Evolutionary conservation across 2,329 filamentous ascomycete genomes (phyloP).

Genomic region (Onygena corvina): DNA sequence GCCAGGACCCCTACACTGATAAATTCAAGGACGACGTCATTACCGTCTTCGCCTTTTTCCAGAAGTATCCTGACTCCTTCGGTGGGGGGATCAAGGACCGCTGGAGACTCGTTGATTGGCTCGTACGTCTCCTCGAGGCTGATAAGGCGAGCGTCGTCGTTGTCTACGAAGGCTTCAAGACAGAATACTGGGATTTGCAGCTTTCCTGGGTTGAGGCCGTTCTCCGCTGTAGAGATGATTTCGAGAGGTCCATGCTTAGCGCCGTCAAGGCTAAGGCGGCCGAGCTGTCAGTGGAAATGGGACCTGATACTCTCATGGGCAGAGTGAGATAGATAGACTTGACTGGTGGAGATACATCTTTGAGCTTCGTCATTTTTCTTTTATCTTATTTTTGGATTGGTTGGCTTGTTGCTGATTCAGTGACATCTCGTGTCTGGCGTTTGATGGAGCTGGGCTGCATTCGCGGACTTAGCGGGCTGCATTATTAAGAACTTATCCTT

Average conservation of each 20-base stretch:
- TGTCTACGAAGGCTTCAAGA: conserved; percentile 74
- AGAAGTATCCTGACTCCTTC: conserved; percentile 55
- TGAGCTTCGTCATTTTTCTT: not conserved
- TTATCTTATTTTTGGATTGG: not conserved
- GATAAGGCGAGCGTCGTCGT: conserved; percentile 62
- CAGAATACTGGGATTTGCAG: conserved; percentile 82
- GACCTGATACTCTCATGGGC: conserved; percentile 85
- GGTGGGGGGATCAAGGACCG: conserved; percentile 71
- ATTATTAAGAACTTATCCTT: conserved; percentile 1
- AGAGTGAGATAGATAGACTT: conserved; percentile 53
- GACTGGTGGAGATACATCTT: not conserved
- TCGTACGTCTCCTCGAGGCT: conserved; percentile 63
- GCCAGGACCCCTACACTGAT: conserved; percentile 74
- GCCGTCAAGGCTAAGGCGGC: conserved; percentile 80
- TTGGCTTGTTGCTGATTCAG: not conserved
- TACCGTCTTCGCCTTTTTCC: conserved; percentile 82
- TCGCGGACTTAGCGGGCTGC: conserved; percentile 1
- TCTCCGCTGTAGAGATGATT: conserved; percentile 76
- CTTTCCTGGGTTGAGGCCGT: conserved; percentile 94
- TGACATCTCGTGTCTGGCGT: not conserved
- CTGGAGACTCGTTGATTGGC: conserved; percentile 80
- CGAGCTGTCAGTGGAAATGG: conserved; percentile 67
- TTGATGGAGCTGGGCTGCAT: not conserved
- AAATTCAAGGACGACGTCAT: conserved; percentile 90
- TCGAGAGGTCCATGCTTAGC: conserved; percentile 80